A percentile compares a stretch with the other conserved stretches of the same genome.
Evolutionary conservation across 2,329 filamentous ascomycete genomes (phyloP).

Genomic region (Pseudopithomyces maydicus): DNA sequence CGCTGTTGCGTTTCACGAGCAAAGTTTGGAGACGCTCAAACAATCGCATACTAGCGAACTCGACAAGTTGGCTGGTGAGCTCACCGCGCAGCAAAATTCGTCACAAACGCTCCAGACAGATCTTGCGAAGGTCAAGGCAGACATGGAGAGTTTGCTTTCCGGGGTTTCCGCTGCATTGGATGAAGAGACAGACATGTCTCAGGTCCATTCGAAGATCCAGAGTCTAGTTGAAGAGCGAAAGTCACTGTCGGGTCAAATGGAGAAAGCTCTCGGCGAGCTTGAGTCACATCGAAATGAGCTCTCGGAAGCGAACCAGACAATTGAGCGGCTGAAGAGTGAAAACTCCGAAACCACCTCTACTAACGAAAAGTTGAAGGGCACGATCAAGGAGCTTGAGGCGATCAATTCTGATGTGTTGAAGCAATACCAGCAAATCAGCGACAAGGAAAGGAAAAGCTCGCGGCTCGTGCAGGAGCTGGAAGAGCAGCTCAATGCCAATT

Average conservation of each 20-base stretch:
- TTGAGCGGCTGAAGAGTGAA: conserved; percentile 48
- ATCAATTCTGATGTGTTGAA: conserved; percentile 61
- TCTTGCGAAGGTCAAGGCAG: conserved; percentile 63
- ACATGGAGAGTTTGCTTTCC: conserved; percentile 65
- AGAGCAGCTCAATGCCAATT: conserved; percentile 93
- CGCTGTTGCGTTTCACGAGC: conserved; percentile 59
- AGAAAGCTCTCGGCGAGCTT: conserved; percentile 51
- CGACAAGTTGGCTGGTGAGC: conserved; percentile 45
- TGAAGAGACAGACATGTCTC: conserved; percentile 59
- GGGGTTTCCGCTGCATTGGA: conserved; percentile 67
- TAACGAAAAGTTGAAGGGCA: background rate
- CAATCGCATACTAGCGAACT: conserved; percentile 62
- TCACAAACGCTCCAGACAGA: conserved; percentile 58
- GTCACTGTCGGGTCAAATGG: conserved; percentile 48
- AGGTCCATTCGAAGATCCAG: conserved; percentile 50
- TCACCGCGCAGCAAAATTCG: conserved; percentile 37
- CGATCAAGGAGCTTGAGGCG: conserved; percentile 50
- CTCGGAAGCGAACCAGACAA: conserved; percentile 44
- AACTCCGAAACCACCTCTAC: conserved; percentile 3
- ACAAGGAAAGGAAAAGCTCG: conserved; percentile 86
- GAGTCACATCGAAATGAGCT: conserved; percentile 50
- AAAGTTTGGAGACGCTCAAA: conserved; percentile 58
- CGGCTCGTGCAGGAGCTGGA: conserved; percentile 93
- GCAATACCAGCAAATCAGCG: conserved; percentile 61
- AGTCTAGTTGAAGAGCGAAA: conserved; percentile 53